Base-by-base conservation (phyloP, 495 filamentous ascomycete genomes). In the Eremomyces bilateralis region DNA sequence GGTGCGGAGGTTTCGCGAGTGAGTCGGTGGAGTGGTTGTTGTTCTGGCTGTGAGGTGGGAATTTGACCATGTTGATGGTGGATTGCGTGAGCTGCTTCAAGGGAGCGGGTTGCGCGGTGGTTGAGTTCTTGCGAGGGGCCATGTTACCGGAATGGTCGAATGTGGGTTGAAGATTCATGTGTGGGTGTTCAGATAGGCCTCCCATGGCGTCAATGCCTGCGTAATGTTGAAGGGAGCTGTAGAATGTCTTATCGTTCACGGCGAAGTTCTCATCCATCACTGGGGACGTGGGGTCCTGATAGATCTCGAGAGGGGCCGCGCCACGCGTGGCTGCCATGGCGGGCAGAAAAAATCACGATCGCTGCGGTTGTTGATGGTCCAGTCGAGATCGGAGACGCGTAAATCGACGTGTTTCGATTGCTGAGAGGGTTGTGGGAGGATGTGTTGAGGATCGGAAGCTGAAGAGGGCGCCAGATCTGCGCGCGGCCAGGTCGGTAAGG, bases 241-340 rank as follows among this genome's bases (percentile, higher is more conserved):
- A n/a, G n/a, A n/a, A n/a, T n/a, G n/a, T n/a, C n/a, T n/a, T n/a
- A n/a, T n/a, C n/a, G n/a, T n/a, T n/a, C n/a, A n/a, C n/a, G n/a
- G n/a, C n/a, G n/a, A n/a, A n/a, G n/a, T n/a, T n/a, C n/a, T n/a
- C n/a, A n/a, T n/a, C n/a, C n/a, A n/a, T n/a, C n/a, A n/a, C n/a
- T n/a, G n/a, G n/a, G n/a, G n/a, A n/a, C n/a, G 61, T 56, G 34
- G 67, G 57, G 49, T 77, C 74, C 42, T 72, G 59, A 51, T 64
- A 77, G 48, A 73, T 69, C 38, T 74, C 64, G 44, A 76, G 55
- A 42, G 65, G 57, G 45, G 67, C 60, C 43, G 56, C 50, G 34
- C 63, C 60, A 63, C 67, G 73, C 64, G 79, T 69, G 59, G 72
- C 59, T 47, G 63, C 62, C 72, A 76, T 76, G 33, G 38, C 42